Base-by-base conservation (phyloP, 2,329 filamentous ascomycete genomes). In the Epichloe sp. region DNA sequence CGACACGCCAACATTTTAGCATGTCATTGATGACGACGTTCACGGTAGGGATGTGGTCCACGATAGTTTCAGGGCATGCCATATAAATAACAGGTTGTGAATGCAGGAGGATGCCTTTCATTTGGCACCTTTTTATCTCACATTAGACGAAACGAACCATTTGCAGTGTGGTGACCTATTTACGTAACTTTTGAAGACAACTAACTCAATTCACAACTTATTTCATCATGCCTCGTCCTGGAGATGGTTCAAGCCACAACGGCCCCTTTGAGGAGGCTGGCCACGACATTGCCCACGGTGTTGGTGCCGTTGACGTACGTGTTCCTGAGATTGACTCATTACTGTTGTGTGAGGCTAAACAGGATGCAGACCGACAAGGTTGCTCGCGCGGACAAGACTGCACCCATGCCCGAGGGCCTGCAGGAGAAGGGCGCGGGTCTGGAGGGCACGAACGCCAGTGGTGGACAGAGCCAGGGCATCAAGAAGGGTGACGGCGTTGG, bases 211-310 rank as follows among this genome's bases (percentile, higher is more conserved):
- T 5, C 12, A 17, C 26, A 36, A 41, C 26, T n/a, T 42, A 12
- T 8, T 42, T 42, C 61, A 71, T 51, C 53, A 77, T 76, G 74
- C 73, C 74, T 70, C 71, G 72, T 60, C 63, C 71, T 54, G 73
- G 73, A 71, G 70, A 72, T 59, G 71, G 71, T 49, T 67, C 66
- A 55, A 66, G 68, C 52, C 64, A 77, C 63, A 76, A 76, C 62
- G 70, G 70, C 53, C 67, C 66, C 51, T 62, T 69, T 53, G 58
- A 71, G 36, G 68, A 69, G 51, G 59, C 62, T 10, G 61, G 61
- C 52, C 63, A 73, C 55, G 55, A 70, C 63, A 70, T 75, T 47
- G 60, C 65, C 5, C 74, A 76, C 61, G 74, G 74, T 38, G 64
- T 63, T 10, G 71, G 69, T 12, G 51, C 62, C 10, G 58, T 62